Conservation (phyloP, 2,329 filamentous ascomycete genomes). For the Monilinia aucupariae region DNA sequence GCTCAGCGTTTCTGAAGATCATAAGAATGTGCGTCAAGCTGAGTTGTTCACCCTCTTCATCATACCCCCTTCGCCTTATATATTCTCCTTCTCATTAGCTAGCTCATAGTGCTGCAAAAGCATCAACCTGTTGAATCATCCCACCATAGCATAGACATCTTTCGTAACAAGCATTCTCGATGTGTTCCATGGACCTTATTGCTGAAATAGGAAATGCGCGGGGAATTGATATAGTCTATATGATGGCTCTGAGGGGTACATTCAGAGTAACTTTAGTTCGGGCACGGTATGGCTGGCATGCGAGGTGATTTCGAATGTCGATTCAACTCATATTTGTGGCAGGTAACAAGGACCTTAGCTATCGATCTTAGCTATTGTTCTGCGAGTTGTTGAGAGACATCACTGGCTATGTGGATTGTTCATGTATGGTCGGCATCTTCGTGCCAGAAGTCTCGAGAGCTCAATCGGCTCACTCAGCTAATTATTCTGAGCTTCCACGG, state of each 20-base stretch:
- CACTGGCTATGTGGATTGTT: neutral
- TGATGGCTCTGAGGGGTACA: neutral
- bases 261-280: neutral
- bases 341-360: neutral
- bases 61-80: constrained; percentile 4
- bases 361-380: no score
- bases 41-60: constrained; percentile 23
- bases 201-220: constrained; percentile 15
- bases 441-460: neutral
- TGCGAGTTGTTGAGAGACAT: no score
- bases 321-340: neutral
- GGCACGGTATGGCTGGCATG: neutral
- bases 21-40: constrained; percentile 19
- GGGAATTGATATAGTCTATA: neutral
- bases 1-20: constrained; percentile 17
- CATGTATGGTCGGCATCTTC: neutral
- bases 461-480: neutral
- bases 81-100: constrained; percentile 13
- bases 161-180: constrained; percentile 2
- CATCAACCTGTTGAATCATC: constrained; percentile 16
- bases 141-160: constrained; percentile 22
- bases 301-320: neutral
- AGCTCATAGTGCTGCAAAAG: constrained; percentile 11
- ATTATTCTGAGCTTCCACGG: neutral
- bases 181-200: constrained; percentile 15